Evolutionary conservation across 202 grass and related monocot genomes (phyloP), one percentile per base, ranked within the genome.

Genomic region (Bolboschoenoplectus hybrid): DNA sequence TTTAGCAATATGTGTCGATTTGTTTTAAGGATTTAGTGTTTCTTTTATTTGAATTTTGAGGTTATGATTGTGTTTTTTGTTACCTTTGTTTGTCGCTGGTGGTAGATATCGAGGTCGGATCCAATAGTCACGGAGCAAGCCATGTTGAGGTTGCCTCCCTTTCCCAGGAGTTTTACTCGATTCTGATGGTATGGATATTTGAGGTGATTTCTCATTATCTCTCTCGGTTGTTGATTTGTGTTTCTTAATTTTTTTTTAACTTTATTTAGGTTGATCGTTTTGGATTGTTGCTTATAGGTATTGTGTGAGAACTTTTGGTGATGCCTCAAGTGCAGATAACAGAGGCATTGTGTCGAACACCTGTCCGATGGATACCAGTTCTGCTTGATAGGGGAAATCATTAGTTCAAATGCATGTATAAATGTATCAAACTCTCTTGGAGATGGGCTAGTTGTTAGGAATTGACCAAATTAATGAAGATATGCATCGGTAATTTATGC

Each of bases 61-160:
- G 6, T 60, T 74, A 52, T 80, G 26, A 71, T 64, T 38, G 10
- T 26, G 9, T 8, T 63, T 43, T 32, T 49, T 86, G 19, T 13
- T 73, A 8, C 8, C 3, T 35, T 45, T 78, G 70, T n/a, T 26
- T 38, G 8, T 74, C 83, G 12, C 52, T 83, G 66, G 39, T 88
- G 62, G 47, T 85, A 97, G 94, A 97, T 97, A 82, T 91, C 88
- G 81, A 91, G 94, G 56, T 91, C 94, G 61, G 92, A 97, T 55
- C 91, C 92, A 17, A 88, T 94, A 66, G 92, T 91, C 52, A 87
- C 85, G 2, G 94, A 94, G 82, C 92, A 93, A 86, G 92, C 89
- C 2, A 91, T 97, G 73, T 85, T 93, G 70, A 84, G 85, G 50
- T 86, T 91, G 56, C 92, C 92, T 53, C 89, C 90, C 53, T 91